Evolutionary conservation across 2,329 filamentous ascomycete genomes (phyloP), one percentile per base, ranked within the genome.

Genomic region (Clonostachys sp.): DNA sequence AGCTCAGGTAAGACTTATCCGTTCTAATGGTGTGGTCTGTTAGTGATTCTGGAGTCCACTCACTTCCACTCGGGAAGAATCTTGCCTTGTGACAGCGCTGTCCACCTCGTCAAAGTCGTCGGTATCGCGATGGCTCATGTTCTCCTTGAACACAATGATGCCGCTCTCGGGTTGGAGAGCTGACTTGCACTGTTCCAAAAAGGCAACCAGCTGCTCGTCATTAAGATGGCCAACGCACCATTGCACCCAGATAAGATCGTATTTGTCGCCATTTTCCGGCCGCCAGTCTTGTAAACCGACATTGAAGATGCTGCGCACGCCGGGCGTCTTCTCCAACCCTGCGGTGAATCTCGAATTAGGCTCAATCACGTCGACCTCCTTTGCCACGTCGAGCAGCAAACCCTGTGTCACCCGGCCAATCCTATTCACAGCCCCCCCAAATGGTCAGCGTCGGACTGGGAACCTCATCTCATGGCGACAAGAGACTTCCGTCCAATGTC

Each of bases 141-240:
- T 96, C 71, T 96, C 91, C 71, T 71, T 71, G 14, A 72, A 40
- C 1, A 71, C 58, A 3, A 71, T 65, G 6, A 68, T 10, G 0
- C 60, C 62, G 16, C 55, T 57, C 0, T 60, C 60, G 2, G 60
- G 58, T 1, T 49, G 48, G 4, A 72, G 45, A 0, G 51, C 72
- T 0, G 64, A 55, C 43, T 74, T 77, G 61, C 88, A 88, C 24
- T 80, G 74, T 48, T 68, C 56, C 14, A 96, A 66, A 58, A 85
- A 95, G 3, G 68, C 70, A 1, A 87, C 72, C 5, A 96, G 62
- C 62, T 95, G 83, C 9, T 66, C 67, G 61, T 96, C 90, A 1
- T 80, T 90, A 46, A 96, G 70, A 63, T 96, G 86, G 24, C 89
- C 87, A 8, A 92, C 66, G 64, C 91, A 96, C 91, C 91, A 96